Percentiles rank a stretch among this genome's conserved stretches.
These are phyloP conservation scores for Solanum ahanhuiri DNA, from an alignment of 257 asterid genomes.

Conservation along the genomic window DNA sequence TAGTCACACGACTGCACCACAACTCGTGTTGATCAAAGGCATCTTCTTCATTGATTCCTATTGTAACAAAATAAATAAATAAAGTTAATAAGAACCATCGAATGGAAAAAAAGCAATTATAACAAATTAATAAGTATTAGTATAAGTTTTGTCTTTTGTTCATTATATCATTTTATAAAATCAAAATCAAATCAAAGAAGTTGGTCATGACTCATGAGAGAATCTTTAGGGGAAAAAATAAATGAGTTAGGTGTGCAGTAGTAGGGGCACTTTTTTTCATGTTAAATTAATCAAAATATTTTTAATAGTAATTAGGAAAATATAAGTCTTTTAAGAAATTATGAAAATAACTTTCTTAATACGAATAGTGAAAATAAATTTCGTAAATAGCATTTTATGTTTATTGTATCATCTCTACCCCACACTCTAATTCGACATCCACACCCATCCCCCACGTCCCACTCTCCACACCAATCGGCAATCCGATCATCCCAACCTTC, in stretches of 20 bases:
- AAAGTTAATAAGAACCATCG: neutral
- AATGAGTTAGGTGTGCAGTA: neutral
- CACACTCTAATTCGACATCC: neutral
- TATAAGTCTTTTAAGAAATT: neutral
- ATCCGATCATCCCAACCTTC: neutral
- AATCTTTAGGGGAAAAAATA: neutral
- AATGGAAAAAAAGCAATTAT: neutral
- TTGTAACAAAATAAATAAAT: neutral
- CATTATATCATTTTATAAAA: neutral
- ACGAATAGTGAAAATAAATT: neutral
- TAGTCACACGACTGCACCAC: fast-evolving
- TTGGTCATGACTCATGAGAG: neutral
- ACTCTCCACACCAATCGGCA: neutral
- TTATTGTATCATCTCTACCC: neutral
- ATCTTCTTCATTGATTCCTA: neutral
- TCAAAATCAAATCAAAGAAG: neutral
- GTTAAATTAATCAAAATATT: neutral
- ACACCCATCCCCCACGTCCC: neutral
- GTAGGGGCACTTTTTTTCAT: neutral
- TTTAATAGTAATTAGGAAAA: neutral
- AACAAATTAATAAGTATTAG: neutral
- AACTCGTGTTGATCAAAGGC: neutral
- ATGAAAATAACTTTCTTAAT: neutral
- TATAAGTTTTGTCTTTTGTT: neutral
- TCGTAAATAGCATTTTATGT: neutral